Percentiles rank a stretch among this genome's conserved stretches.
These are phyloP conservation scores for Aspergillus sp. DNA, from an alignment of 2,329 filamentous ascomycete species.

Conservation along the genomic window DNA sequence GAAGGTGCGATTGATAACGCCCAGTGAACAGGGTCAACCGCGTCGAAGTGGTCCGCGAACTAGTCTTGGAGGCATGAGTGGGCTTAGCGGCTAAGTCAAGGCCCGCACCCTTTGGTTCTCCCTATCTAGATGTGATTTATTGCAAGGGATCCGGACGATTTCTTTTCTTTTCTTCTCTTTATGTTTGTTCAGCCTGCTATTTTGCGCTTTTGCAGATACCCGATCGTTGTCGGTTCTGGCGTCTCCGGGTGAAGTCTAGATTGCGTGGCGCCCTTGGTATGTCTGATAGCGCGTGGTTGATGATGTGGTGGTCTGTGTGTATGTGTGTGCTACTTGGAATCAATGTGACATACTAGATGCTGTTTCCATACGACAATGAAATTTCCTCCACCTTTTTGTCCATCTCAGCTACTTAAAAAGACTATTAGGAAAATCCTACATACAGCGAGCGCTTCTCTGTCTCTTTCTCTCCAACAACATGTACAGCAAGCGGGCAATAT, in stretches of 20 bases:
- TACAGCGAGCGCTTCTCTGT: no score
- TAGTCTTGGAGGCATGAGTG: slow-evolving; percentile 20
- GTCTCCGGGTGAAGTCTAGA: not conserved
- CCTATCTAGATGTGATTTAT: not conserved
- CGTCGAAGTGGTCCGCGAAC: slow-evolving; percentile 23
- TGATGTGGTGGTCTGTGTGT: not conserved
- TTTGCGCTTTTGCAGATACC: not conserved
- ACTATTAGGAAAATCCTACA: no score
- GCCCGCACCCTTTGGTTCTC: not conserved
- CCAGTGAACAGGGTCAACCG: slow-evolving; percentile 42
- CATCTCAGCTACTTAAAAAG: no score
- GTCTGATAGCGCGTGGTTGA: not conserved
- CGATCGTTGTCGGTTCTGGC: not conserved
- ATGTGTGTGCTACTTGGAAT: not conserved
- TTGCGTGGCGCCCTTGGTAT: not conserved
- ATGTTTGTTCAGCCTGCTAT: not conserved
- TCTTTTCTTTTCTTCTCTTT: not conserved
- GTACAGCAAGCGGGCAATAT: no score
- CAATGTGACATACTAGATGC: not conserved
- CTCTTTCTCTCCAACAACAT: no score
- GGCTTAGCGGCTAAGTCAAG: slow-evolving; percentile 7
- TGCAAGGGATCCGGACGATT: not conserved
- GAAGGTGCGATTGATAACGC: slow-evolving; percentile 48
- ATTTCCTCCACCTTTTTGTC: no score
- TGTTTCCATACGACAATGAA: not conserved